These are phyloP conservation scores for Punctularia strigosozonata DNA, from an alignment of 768 basidiomycete genomes.

Conservation along the genomic window DNA sequence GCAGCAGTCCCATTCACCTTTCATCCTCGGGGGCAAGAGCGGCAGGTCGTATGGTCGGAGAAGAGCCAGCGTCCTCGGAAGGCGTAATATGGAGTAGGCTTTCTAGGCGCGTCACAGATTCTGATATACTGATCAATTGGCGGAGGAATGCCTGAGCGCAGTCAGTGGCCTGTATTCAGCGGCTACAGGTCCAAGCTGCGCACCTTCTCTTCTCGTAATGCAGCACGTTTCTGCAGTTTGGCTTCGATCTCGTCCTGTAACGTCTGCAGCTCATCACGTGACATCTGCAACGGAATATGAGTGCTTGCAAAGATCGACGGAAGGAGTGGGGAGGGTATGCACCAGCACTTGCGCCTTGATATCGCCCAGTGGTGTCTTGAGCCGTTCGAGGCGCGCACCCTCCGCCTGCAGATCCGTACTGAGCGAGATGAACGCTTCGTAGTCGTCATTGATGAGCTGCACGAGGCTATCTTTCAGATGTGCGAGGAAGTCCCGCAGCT, in stretches of 20 bases:
- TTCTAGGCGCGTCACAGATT: conserved; percentile 82
- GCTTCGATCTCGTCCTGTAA: conserved; percentile 67
- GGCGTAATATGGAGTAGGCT: conserved; percentile 65
- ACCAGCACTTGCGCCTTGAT: conserved; percentile 63
- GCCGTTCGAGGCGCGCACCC: conserved; percentile 51
- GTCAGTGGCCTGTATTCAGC: conserved; percentile 2
- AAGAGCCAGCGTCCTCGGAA: conserved; percentile 26
- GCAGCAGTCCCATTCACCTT: conserved; percentile 16
- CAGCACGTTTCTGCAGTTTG: conserved; percentile 66
- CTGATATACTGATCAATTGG: conserved; percentile 84
- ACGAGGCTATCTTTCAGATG: conserved; percentile 88
- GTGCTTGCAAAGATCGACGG: too few species aligned
- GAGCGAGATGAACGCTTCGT: conserved; percentile 93
- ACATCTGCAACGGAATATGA: neutral
- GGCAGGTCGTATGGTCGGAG: conserved; percentile 22
- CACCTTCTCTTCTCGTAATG: conserved; percentile 81
- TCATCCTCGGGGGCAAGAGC: conserved; percentile 28
- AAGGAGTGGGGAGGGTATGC: conserved; percentile 19
- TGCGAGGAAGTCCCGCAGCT: conserved; percentile 78
- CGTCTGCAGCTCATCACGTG: conserved; percentile 34
- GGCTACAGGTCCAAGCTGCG: conserved; percentile 1
- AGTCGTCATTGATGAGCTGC: conserved; percentile 93
- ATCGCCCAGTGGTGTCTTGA: conserved; percentile 56
- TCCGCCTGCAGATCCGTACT: conserved; percentile 89
- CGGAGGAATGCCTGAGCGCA: conserved; percentile 64